Percentiles rank a stretch among this genome's conserved stretches.
Conservation (phyloP, 208 protist genomes). For the Endotrypanum monterogeii region DNA sequence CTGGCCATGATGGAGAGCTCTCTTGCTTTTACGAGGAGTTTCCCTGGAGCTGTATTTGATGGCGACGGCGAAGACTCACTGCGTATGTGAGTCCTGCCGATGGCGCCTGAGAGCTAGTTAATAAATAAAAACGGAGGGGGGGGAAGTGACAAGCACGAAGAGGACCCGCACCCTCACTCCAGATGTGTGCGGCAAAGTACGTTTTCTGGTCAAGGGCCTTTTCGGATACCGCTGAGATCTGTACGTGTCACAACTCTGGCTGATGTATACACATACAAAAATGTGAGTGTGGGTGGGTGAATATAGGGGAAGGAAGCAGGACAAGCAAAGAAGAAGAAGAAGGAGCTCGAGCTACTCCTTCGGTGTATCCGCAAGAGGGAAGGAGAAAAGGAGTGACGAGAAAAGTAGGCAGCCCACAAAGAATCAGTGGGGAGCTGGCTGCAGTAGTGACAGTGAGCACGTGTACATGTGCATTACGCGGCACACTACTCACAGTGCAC, state of each 20-base stretch:
- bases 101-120: neutral
- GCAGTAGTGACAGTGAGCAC: neutral
- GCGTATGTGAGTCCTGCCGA: neutral
- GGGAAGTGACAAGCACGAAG: neutral
- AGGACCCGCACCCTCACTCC: neutral
- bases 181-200: neutral
- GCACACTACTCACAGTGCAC: neutral
- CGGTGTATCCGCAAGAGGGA: neutral
- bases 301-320: neutral
- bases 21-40: neutral
- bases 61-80: neutral
- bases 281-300: neutral
- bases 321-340: neutral
- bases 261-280: neutral
- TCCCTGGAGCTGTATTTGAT: neutral
- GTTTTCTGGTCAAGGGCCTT: neutral
- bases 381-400: neutral
- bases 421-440: neutral
- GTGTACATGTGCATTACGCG: neutral
- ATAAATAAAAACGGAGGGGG: neutral
- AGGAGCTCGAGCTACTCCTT: neutral
- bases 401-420: neutral
- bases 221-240: neutral
- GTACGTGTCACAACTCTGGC: too few species aligned
- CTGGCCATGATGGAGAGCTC: slow-evolving; percentile 1